Base-by-base conservation (phyloP, 2,329 filamentous ascomycete genomes). In the Fusarium mundagurra region DNA sequence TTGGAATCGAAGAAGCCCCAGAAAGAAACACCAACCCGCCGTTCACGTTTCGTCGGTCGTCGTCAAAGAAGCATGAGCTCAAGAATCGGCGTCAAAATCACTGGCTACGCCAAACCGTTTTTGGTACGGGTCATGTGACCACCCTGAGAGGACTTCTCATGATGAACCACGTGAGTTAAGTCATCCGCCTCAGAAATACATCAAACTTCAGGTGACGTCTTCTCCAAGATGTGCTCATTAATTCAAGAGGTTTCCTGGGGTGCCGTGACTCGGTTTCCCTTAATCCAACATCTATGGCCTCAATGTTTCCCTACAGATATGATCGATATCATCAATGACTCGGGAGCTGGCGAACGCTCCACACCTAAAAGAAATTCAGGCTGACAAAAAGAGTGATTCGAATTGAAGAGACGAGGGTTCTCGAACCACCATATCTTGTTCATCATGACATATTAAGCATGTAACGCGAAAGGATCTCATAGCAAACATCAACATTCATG, bases 401-500 rank as follows among this genome's bases (percentile, higher is more conserved):
- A 41, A 17, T 22, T 22, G 20, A 12, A 27, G 10, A 20, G n/a
- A 17, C n/a, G 14, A 47, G n/a, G 22, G 5, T 33, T 43, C 20
- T 17, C 10, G n/a, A n/a, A n/a, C 14, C 27, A n/a, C 31, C 14
- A 41, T 20, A 36, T 17, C 34, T 36, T 22, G 4, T 43, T 44
- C 22, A n/a, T 38, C 6, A 33, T 33, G 24, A 39, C 34, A 24
- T 24, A 7, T 54, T 27, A 33, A 31, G 36, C 41, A 34, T 16
- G 38, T 24, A 45, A 33, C 39, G 33, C 27, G 57, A 43, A 55
- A 62, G 22, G 45, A 48, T 61, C 31, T 67, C 63, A 69, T 74
- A 63, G 61, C 55, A 69, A 67, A 64, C 75, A 77, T 73, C 62
- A 69, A 67, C 67, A 68, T 74, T 73, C 77, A 80, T 78, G 78